Evolutionary conservation across 495 filamentous ascomycete genomes (phyloP), one percentile per base, ranked within the genome.

Genomic region (Pseudotulostoma volvatum): DNA sequence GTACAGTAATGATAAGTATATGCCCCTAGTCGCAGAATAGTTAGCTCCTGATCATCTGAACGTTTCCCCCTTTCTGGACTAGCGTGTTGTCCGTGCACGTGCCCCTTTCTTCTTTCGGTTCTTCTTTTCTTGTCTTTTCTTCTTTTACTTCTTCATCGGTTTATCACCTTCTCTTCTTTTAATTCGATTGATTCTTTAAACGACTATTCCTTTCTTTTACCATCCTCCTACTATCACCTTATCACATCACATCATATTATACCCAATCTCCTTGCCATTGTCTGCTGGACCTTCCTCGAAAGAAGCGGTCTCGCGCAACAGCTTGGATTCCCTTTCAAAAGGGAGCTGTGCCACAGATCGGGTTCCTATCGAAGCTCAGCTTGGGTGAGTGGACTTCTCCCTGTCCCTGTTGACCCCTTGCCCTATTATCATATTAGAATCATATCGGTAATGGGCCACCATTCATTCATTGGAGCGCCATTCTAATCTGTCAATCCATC

Each of bases 91-190:
- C n/a, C n/a, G n/a, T n/a, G n/a, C n/a, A n/a, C n/a, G n/a, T n/a
- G n/a, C n/a, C n/a, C n/a, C n/a, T n/a, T n/a, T n/a, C n/a, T n/a
- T n/a, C n/a, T n/a, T n/a, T n/a, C 34, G 37, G 9, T n/a, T n/a
- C 16, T 48, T 54, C 52, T 39, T 48, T 40, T 44, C 46, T 46
- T 42, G 51, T 49, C 51, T 43, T 44, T 44, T 11, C 11, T 28
- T 5, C 44, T 48, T 41, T 54, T 43, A 46, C 44, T 47, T 54
- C 51, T 46, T 41, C 40, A 39, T 35, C 40, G 41, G 31, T 34
- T 21, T 28, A 37, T 31, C 18, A 25, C n/a, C 28, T 30, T 15
- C 15, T 37, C 4, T 32, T 28, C 39, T 37, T 36, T 35, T 43
- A 34, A 42, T 44, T 36, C 42, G 36, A 36, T 36, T 7, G 36